Percentiles rank a stretch among this genome's conserved stretches.
Evolutionary conservation across 75 land plant genomes (phyloP).

Genomic region (Adiantum capillusveneris): DNA sequence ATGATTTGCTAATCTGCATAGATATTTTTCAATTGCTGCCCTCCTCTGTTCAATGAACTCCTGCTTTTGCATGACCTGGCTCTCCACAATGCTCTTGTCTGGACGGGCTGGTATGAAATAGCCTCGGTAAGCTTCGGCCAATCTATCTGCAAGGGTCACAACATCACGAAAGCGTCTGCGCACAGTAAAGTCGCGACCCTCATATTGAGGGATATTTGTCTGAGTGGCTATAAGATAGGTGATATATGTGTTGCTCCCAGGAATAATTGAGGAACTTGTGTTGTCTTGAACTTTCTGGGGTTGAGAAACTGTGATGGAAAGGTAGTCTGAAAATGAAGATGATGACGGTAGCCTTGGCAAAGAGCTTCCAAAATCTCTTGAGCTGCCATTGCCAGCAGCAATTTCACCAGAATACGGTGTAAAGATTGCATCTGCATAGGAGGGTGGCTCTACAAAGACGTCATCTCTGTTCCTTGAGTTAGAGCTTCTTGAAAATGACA

Average conservation of each 20-base stretch:
- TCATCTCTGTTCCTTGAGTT: constrained; percentile 14
- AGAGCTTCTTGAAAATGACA: constrained; percentile 12
- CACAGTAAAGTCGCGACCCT: constrained; percentile 44
- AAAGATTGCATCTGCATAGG: constrained; percentile 83
- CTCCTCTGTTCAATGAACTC: constrained; percentile 85
- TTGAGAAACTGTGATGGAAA: constrained; percentile 55
- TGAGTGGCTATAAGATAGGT: constrained; percentile 66
- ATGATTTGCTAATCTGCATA: constrained; percentile 54
- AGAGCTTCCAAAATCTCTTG: constrained; percentile 5
- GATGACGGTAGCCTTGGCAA: constrained; percentile 5
- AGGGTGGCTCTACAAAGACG: constrained; percentile 71
- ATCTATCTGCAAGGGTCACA: constrained; percentile 69
- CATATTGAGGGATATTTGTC: constrained; percentile 45
- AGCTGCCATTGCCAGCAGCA: constrained; percentile 12
- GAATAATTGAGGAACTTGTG: constrained; percentile 51
- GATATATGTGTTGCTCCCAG: constrained; percentile 47
- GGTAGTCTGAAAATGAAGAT: constrained; percentile 34
- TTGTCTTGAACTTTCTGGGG: constrained; percentile 73
- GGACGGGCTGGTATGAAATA: constrained; percentile 78
- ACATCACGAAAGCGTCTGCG: constrained; percentile 78
- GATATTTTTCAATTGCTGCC: constrained; percentile 58
- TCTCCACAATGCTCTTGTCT: constrained; percentile 79
- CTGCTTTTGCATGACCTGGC: constrained; percentile 83
- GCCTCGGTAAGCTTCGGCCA: constrained; percentile 77
- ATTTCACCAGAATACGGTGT: constrained; percentile 43